Base-by-base conservation (phyloP, 768 basidiomycete genomes). In the Botryobasidium botryosum region DNA sequence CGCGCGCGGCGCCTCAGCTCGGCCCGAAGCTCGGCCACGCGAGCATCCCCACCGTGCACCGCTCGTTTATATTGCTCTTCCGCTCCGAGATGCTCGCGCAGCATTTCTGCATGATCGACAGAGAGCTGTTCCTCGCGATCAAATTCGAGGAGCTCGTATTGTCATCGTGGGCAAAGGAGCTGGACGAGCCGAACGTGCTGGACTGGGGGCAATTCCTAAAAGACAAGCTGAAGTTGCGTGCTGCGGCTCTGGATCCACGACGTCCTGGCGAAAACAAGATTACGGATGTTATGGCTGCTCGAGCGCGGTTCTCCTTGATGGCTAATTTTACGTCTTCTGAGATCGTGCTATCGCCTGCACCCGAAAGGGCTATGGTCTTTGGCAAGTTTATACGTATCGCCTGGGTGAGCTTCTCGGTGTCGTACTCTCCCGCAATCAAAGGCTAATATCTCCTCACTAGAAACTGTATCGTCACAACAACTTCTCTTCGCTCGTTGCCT, bases 121-220 rank as follows among this genome's bases (percentile, higher is more conserved):
- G 83, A 21, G 87, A 91, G 52, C 62, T 91, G 44, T 85, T 88
- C 57, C 75, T 82, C 59, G 71, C 72, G 10, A 69, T 92, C 58
- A 79, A 78, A 52, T 88, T 88, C 55, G 84, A 90, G 55, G 88
- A 92, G 54, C 67, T 88, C n/a, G 75, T 86, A 31, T 67, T 75
- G 49, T 71, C 74, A 40, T 33, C 15, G 29, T 46, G 53, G 51
- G 54, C 40, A 17, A 20, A 26, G 18, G 27, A 25, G 18, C 20
- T 40, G 43, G 27, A 52, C 46, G 44, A 40, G 31, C 31, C 40
- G 5, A 70, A 83, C 52, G 70, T 82, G 18, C 66, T 82, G 15
- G 87, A 91, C 57, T 92, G 88, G 90, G 68, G 69, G 12, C 73
- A 74, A 52, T 90, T 79, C 55, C 62, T 90, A 48, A 80, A 80